Base-by-base conservation (phyloP, 1,139 yeast species). In the Trichomonascaceae sp. region DNA sequence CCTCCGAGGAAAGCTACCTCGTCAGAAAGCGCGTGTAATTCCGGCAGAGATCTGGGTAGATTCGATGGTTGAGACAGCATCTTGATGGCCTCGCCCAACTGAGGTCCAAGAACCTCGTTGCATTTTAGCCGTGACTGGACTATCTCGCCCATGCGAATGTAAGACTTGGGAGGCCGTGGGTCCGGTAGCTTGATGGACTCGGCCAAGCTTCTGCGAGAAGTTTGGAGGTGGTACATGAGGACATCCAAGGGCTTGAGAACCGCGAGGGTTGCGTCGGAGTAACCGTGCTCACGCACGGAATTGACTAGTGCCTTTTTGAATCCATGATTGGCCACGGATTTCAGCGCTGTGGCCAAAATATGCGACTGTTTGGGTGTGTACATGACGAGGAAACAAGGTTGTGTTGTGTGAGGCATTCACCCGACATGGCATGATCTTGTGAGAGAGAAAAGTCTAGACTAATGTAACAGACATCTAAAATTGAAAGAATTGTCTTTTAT, bases 1-100 rank as follows among this genome's bases (percentile, higher is more conserved):
- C 87, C 92, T 0, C 93, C 74, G 46, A 74, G 74, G 55, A 61
- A 84, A 34, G 84, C 72, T 42, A 89, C 66, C 51, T 89, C 97
- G 55, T 89, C 96, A 13, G 85, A 68, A 36, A 87, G 65, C 35
- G 70, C 67, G 47, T 76, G 80, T 40, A 89, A 67, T 50, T 84
- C 93, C 25, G 68, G 70, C 31, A 79, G 41, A 0, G 84, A 67
- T 22, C 48, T 46, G 2, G 62, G 46, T 26, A 74, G 35, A 47
- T 74, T 74, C 35, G 60, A 58, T 0, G 85, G 85, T 26, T 66
- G 48, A 14, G 73, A 56, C 57, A 77, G 64, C 29, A 65, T 62
- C 0, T 74, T 66, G 34, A 78, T 54, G 0, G 79, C 79, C 23
- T 60, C 59, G 3, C 60, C 38, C 16, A 59, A 43, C 13, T 51